A percentile compares a stretch with the other conserved stretches of the same genome.
phyloP scores from a whole-genome alignment of 2,329 filamentous ascomycete species.

The Botrytis porri region DNA sequence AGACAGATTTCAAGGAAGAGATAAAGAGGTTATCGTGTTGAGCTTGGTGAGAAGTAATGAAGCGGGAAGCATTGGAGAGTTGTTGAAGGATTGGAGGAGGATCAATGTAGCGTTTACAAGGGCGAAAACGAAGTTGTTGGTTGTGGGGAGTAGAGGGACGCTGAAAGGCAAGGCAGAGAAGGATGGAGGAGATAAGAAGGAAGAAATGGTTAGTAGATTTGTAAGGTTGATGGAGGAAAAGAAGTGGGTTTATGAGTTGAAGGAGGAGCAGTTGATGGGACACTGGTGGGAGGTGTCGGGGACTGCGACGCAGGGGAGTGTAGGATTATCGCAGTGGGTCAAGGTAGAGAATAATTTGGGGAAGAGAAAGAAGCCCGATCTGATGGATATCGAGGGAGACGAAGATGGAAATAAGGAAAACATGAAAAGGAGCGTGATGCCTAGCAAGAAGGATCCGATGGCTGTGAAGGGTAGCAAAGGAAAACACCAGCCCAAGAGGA shows the following conservation, averaged over 20 bases:
- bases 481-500: slow-evolving; percentile 47
- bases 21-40: slow-evolving; percentile 89
- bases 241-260: slow-evolving; percentile 78
- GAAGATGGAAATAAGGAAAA: neutral
- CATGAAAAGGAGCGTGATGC: neutral
- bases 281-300: slow-evolving; percentile 60
- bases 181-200: slow-evolving; percentile 41
- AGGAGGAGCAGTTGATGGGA: slow-evolving; percentile 57
- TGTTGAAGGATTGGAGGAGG: slow-evolving; percentile 85
- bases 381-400: neutral
- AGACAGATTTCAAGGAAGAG: slow-evolving; percentile 92
- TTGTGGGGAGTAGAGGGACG: slow-evolving; percentile 79
- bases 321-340: slow-evolving; percentile 21
- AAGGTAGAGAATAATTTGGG: slow-evolving; percentile 17
- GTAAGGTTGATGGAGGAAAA: slow-evolving; percentile 72
- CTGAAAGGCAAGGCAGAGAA: slow-evolving; percentile 60
- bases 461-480: neutral
- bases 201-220: slow-evolving; percentile 75
- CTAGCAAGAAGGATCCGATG: neutral
- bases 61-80: slow-evolving; percentile 76
- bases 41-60: slow-evolving; percentile 87
- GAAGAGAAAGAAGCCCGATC: neutral
- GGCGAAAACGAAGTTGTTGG: slow-evolving; percentile 85
- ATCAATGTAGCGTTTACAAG: slow-evolving; percentile 96
- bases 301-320: slow-evolving; percentile 46